Evolutionary conservation across 2,329 filamentous ascomycete species (phyloP).

Genomic region (Diaporthe ampelina): DNA sequence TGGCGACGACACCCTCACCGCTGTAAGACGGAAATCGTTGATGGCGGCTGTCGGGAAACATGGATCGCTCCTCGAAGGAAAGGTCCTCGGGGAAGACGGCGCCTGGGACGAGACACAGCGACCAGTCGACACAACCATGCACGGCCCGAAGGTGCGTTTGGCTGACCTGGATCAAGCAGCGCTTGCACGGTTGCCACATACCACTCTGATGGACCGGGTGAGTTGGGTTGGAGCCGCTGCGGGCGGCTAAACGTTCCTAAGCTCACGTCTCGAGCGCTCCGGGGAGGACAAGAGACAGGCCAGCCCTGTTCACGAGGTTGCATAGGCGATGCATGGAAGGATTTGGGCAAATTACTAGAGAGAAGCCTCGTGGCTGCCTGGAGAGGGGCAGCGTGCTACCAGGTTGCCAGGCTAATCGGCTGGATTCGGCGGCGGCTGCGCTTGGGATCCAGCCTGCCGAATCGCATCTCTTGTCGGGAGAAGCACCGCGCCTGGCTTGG

Average conservation of each 20-base stretch:
- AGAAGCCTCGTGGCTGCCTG: constrained; percentile 16
- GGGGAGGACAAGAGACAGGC: too few species aligned
- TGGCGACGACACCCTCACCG: background rate
- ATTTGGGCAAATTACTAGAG: constrained; percentile 25
- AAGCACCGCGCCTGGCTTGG: background rate
- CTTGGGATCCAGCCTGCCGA: constrained; percentile 12
- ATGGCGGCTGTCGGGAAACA: background rate
- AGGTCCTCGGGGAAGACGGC: background rate
- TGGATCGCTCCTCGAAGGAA: background rate
- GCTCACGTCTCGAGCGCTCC: background rate
- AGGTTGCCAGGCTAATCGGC: constrained; percentile 1
- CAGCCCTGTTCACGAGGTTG: background rate
- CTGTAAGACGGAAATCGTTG: background rate
- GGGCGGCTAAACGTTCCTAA: background rate
- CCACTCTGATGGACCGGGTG: too few species aligned
- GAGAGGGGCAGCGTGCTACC: background rate
- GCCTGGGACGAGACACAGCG: background rate
- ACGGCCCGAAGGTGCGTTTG: background rate
- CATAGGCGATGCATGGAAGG: constrained; percentile 16
- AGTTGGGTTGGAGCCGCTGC: background rate
- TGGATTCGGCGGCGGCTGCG: constrained; percentile 7
- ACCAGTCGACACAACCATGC: background rate
- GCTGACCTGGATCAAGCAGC: background rate
- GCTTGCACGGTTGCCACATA: background rate
- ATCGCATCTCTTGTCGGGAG: constrained; percentile 10